Conservation (phyloP, 257 asterid genomes). For the Solanum sitiens region DNA sequence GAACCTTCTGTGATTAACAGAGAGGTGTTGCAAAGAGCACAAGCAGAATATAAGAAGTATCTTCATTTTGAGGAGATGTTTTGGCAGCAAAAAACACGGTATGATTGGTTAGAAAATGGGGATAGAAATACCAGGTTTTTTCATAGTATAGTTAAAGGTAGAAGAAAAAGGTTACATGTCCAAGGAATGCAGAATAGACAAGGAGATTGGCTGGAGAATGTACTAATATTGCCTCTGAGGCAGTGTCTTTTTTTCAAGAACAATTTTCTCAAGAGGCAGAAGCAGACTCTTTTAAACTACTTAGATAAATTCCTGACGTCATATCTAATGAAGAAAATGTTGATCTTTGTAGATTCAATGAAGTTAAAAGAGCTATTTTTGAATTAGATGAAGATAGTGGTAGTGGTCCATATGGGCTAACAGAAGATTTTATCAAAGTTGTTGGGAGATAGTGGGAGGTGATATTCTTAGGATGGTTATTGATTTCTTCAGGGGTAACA, state of each 20-base stretch:
- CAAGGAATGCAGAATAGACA: neutral
- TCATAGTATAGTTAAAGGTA: no score
- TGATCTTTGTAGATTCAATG: neutral
- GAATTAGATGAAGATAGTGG: neutral
- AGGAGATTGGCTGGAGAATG: neutral
- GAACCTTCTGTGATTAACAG: neutral
- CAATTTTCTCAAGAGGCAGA: neutral
- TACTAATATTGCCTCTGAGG: neutral
- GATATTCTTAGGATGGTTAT: neutral
- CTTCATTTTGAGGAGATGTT: no score
- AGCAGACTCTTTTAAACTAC: neutral
- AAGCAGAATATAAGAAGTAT: neutral
- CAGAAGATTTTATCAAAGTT: neutral
- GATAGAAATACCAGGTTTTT: neutral
- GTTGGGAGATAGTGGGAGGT: neutral
- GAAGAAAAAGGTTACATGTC: no score
- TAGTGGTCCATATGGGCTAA: neutral
- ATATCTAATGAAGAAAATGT: neutral
- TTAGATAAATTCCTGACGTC: neutral
- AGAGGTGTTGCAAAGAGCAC: neutral
- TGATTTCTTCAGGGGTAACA: neutral
- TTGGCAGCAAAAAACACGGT: neutral
- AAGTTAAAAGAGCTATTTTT: neutral
- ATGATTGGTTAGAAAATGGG: neutral
- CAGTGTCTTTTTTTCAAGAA: neutral